Percentiles rank a stretch among this genome's conserved stretches.
These are phyloP conservation scores for Sicyos baderoa DNA, from an alignment of 306 rosid species.

Conservation along the genomic window DNA sequence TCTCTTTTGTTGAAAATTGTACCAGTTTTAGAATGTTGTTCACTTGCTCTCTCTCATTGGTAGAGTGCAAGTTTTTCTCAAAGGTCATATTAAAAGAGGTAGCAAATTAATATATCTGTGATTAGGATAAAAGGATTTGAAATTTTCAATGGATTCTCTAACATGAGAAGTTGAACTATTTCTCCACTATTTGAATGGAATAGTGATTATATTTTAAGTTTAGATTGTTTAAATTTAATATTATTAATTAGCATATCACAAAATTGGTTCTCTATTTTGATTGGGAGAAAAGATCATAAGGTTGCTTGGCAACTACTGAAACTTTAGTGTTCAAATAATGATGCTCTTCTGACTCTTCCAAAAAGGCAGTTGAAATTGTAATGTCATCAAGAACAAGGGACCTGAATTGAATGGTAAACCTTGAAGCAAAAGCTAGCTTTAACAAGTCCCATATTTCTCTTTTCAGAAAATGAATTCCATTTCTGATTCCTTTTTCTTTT, in stretches of 20 bases:
- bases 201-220: too few species aligned
- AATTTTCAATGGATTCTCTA: too few species aligned
- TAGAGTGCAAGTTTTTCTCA: too few species aligned
- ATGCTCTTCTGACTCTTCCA: slow-evolving; percentile 6
- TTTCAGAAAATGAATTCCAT: too few species aligned
- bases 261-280: background rate
- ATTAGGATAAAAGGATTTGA: background rate
- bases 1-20: background rate
- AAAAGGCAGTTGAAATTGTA: background rate
- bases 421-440: slow-evolving; percentile 9
- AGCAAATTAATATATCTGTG: background rate
- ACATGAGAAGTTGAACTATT: too few species aligned
- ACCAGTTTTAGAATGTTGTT: background rate
- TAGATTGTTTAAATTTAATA: too few species aligned
- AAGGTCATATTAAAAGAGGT: background rate
- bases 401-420: background rate
- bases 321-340: slow-evolving; percentile 4
- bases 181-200: too few species aligned
- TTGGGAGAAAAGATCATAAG: slow-evolving; percentile 8
- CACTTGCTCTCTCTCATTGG: background rate
- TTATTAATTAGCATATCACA: too few species aligned
- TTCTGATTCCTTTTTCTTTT: too few species aligned
- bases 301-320: slow-evolving; percentile 7
- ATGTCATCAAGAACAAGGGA: slow-evolving; percentile 9
- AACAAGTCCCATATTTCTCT: background rate